Evolutionary conservation across 75 land plant genomes (phyloP), one percentile per base, ranked within the genome.

Genomic region (Ceratopteris richardii): DNA sequence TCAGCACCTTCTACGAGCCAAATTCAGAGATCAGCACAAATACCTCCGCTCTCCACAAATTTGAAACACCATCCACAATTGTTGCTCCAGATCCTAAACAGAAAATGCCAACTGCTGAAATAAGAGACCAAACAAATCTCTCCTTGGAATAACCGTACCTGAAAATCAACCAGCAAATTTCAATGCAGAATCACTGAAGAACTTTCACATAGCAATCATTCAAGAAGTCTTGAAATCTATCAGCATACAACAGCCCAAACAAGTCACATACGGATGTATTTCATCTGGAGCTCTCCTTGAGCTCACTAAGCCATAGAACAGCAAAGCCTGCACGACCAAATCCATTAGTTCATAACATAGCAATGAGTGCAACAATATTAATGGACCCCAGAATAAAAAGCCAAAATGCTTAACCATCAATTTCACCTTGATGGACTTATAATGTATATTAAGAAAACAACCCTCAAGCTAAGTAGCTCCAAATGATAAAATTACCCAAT

Each of bases 271-370:
- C 98, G 96, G 98, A 66, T 94, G 98, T 37, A 94, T 33, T 68
- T 96, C 95, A 83, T 94, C 98, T 25, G 98, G 98, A 41, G 95
- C 98, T 71, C 98, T 90, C 48, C 75, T 82, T 58, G 98, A 94
- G 69, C 98, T 94, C 60, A 70, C 80, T 54, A 94, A 66, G 52
- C 98, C 98, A 79, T 94, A 94, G 44, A 81, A 82, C 74, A 94
- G 96, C 57, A 94, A 76, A 13, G 72, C 98, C 98, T 94, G 73
- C 58, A 79, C 54, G 47, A 41, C 51, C 37, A 51, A 25, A 51
- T 4, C 37, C n/a, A n/a, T n/a, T n/a, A n/a, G n/a, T n/a, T n/a
- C n/a, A n/a, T n/a, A n/a, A n/a, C n/a, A n/a, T n/a, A n/a, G n/a
- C n/a, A n/a, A n/a, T n/a, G n/a, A n/a, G n/a, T n/a, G n/a, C n/a